Percentiles rank a stretch among this genome's conserved stretches.
phyloP scores from a whole-genome alignment of 2,329 filamentous ascomycete genomes.

The Beauveria scarabaeidicola region DNA sequence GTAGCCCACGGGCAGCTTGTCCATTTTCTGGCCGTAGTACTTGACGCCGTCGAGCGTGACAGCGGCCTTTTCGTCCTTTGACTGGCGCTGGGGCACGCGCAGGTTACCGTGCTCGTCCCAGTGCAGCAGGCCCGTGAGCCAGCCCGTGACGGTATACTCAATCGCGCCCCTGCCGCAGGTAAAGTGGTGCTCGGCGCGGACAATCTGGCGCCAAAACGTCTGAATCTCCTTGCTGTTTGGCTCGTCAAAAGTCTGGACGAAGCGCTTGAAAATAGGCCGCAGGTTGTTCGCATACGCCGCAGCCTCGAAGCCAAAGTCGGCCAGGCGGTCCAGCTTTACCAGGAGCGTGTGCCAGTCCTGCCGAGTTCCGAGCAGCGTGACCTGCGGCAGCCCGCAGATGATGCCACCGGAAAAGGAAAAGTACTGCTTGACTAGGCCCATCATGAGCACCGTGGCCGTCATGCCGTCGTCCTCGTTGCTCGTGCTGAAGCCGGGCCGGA shows the following conservation, averaged over 20 bases:
- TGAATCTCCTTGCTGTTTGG: constrained; percentile 23
- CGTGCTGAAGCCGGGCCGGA: constrained; percentile 35
- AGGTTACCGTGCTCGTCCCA: constrained; percentile 30
- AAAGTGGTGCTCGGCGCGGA: constrained; percentile 24
- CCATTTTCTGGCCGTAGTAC: constrained; percentile 22
- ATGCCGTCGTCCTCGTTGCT: constrained; percentile 29
- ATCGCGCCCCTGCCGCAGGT: constrained; percentile 21
- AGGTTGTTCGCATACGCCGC: constrained; percentile 30
- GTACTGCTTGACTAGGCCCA: constrained; percentile 34
- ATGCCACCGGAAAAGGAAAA: constrained; percentile 29
- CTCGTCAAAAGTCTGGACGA: constrained; percentile 36
- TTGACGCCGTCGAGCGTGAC: constrained; percentile 21
- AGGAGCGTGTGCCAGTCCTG: constrained; percentile 34
- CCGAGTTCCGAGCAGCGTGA: constrained; percentile 31
- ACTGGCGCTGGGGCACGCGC: constrained; percentile 11
- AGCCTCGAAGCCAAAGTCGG: constrained; percentile 35
- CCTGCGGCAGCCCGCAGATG: constrained; percentile 34
- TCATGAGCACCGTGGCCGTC: constrained; percentile 35
- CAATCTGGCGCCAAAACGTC: constrained; percentile 37
- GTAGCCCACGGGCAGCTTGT: constrained; percentile 29
- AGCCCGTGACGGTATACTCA: constrained; percentile 35
- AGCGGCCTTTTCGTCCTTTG: not conserved
- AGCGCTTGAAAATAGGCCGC: constrained; percentile 34
- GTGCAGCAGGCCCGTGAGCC: constrained; percentile 40
- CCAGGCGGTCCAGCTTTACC: constrained; percentile 32